A percentile compares a stretch with the other conserved stretches of the same genome.
Evolutionary conservation across 345 rosid species (phyloP).

Genomic region (Eutrema heterophyllum): DNA sequence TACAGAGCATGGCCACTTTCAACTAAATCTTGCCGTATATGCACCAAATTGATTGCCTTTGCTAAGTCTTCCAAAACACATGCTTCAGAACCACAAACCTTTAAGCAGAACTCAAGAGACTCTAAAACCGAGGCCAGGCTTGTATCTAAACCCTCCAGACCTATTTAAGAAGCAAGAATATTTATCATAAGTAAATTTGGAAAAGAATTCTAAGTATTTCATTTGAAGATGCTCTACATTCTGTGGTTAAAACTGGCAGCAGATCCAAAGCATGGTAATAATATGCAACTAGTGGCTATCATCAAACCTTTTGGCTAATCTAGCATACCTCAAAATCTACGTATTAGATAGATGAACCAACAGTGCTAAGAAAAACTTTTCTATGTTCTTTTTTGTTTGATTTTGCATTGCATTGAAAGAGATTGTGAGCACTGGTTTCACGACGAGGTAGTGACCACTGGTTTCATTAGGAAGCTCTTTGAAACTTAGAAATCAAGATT

Average conservation of each 20-base stretch:
- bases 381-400: no score
- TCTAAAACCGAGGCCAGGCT: conserved; percentile 77
- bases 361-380: not conserved
- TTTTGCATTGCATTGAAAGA: no score
- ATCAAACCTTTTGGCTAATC: not conserved
- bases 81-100: conserved; percentile 93
- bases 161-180: conserved; percentile 32
- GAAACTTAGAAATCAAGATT: no score
- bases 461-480: no score
- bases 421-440: no score
- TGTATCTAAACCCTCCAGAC: conserved; percentile 92
- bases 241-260: not conserved
- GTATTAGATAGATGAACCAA: not conserved
- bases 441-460: no score
- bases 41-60: conserved; percentile 81
- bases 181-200: not conserved
- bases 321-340: not conserved
- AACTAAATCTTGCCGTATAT: conserved; percentile 70
- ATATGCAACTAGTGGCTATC: not conserved
- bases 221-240: not conserved
- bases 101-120: conserved; percentile 85
- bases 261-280: not conserved
- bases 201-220: not conserved
- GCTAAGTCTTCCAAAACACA: conserved; percentile 84
- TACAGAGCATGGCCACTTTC: conserved; percentile 61